phyloP scores from a whole-genome alignment of 768 basidiomycete genomes.

The Phylloporus arenicola region DNA sequence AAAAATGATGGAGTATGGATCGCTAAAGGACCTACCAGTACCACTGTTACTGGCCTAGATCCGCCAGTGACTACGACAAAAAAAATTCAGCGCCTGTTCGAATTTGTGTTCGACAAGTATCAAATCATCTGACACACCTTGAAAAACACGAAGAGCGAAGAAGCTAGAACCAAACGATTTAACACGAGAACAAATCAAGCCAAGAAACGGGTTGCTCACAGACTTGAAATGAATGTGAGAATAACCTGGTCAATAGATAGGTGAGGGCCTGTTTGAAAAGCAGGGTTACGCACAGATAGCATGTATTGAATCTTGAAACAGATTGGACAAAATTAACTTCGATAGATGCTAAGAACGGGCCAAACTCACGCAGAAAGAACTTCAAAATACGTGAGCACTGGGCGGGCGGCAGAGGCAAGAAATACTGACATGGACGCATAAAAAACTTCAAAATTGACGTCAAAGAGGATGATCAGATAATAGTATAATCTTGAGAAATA shows the following conservation, averaged over 20 bases:
- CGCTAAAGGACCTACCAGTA: slow-evolving; percentile 13
- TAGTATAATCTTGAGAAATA: slow-evolving; percentile 22
- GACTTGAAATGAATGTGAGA: slow-evolving; percentile 22
- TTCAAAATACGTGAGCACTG: slow-evolving; percentile 7
- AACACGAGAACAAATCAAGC: background rate
- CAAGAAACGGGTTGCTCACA: slow-evolving; percentile 14
- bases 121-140: slow-evolving; percentile 11
- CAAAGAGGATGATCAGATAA: slow-evolving; percentile 23
- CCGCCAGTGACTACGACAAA: slow-evolving; percentile 15
- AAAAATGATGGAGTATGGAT: background rate
- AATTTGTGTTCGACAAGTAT: background rate
- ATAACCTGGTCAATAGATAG: slow-evolving; percentile 13
- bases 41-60: slow-evolving; percentile 10
- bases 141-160: slow-evolving; percentile 21
- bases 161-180: slow-evolving; percentile 14
- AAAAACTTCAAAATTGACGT: slow-evolving; percentile 20
- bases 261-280: background rate
- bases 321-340: background rate
- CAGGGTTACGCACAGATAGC: slow-evolving; percentile 16
- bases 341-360: background rate
- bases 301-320: slow-evolving; percentile 20
- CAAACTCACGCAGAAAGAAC: slow-evolving; percentile 29
- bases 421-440: slow-evolving; percentile 24
- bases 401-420: too few relatives aligned
- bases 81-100: background rate